phyloP scores from a whole-genome alignment of 805 yeast species.

The Cephaloascus albidus region DNA sequence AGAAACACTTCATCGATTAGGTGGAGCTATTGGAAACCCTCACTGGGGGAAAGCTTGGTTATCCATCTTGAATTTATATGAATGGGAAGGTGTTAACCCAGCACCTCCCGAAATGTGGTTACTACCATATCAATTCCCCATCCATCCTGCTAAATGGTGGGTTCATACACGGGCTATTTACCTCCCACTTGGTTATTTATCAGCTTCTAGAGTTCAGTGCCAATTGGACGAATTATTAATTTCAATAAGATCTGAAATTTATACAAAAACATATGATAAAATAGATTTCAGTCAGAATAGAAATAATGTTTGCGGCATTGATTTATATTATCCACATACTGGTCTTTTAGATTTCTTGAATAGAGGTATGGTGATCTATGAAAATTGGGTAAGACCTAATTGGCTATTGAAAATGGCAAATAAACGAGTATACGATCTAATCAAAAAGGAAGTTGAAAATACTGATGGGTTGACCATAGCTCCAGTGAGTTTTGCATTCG shows the following conservation, averaged over 20 bases:
- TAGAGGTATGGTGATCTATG: slow-evolving; percentile 51
- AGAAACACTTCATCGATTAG: slow-evolving; percentile 54
- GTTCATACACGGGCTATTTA: slow-evolving; percentile 94
- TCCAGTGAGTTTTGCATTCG: slow-evolving; percentile 85
- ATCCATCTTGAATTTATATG: slow-evolving; percentile 67
- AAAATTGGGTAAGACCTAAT: slow-evolving; percentile 62
- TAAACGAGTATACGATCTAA: slow-evolving; percentile 45
- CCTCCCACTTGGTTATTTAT: slow-evolving; percentile 75
- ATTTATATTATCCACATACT: slow-evolving; percentile 90
- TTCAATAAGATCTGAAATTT: slow-evolving; percentile 74
- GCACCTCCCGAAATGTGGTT: slow-evolving; percentile 95
- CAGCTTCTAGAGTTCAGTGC: slow-evolving; percentile 45
- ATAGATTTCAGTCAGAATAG: slow-evolving; percentile 68
- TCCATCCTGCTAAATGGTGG: slow-evolving; percentile 99
- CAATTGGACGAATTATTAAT: slow-evolving; percentile 53
- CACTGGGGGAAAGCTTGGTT: slow-evolving; percentile 98
- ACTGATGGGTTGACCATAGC: slow-evolving; percentile 84
- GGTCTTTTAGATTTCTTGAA: slow-evolving; percentile 54
- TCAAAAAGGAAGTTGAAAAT: slow-evolving; percentile 67
- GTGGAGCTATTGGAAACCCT: slow-evolving; percentile 87
- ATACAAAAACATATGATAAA: slow-evolving; percentile 47
- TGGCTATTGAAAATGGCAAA: slow-evolving; percentile 54
- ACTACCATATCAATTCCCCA: slow-evolving; percentile 69
- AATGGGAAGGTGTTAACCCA: slow-evolving; percentile 97
- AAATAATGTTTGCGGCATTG: slow-evolving; percentile 84